Percentiles rank a stretch among this genome's conserved stretches.
phyloP scores from a whole-genome alignment of 345 rosid genomes.

The Euclidium syriacum region DNA sequence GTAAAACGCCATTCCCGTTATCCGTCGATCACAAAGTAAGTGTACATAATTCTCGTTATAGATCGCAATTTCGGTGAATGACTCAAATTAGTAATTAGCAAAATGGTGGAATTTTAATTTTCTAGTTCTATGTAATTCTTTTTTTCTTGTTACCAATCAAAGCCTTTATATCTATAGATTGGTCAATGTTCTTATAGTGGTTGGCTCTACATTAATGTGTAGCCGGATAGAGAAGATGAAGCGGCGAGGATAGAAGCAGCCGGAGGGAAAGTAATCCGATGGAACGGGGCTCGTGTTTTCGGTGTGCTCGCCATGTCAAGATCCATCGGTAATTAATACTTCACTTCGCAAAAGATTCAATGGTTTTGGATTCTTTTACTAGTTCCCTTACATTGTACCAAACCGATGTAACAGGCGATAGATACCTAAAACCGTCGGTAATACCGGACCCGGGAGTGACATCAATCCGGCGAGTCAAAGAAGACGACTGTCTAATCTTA shows the following conservation, averaged over 20 bases:
- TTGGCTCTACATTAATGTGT: slow-evolving; percentile 20
- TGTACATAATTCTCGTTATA: neutral
- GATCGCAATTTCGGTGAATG: neutral
- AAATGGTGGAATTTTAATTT: neutral
- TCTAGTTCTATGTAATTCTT: neutral
- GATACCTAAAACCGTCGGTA: slow-evolving; percentile 64
- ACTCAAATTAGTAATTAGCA: neutral
- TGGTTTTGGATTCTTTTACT: neutral
- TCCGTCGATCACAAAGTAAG: slow-evolving; percentile 73
- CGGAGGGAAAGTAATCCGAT: slow-evolving; percentile 69
- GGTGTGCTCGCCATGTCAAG: slow-evolving; percentile 95
- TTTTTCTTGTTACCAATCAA: neutral
- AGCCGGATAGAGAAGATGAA: slow-evolving; percentile 90
- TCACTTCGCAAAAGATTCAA: neutral
- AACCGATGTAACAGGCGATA: slow-evolving; percentile 47
- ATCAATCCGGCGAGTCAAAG: slow-evolving; percentile 47
- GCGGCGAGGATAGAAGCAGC: slow-evolving; percentile 67
- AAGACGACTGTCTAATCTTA: slow-evolving; percentile 69
- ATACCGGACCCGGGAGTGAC: slow-evolving; percentile 72
- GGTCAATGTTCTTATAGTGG: neutral
- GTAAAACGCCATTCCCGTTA: slow-evolving; percentile 51
- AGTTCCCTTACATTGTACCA: neutral
- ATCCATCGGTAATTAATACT: slow-evolving; percentile 56
- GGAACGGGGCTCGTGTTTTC: slow-evolving; percentile 75
- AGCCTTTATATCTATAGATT: neutral